These are phyloP conservation scores for Dioscorea alata DNA, from an alignment of 106 monocot genomes.

Conservation along the genomic window DNA sequence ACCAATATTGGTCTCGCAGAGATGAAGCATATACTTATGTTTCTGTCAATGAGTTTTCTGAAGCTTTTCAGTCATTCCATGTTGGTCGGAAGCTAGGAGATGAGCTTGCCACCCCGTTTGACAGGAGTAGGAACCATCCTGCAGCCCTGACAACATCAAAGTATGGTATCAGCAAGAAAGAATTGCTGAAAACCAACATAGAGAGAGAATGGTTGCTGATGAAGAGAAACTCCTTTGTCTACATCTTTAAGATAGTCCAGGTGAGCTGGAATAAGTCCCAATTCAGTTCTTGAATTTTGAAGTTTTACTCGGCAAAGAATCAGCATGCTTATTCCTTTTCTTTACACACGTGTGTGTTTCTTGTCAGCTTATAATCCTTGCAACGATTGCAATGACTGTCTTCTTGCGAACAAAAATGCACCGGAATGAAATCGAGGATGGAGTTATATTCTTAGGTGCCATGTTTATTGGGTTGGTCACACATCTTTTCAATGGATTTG, in stretches of 20 bases:
- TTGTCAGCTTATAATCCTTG: slow-evolving; percentile 17
- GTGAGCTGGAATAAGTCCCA: slow-evolving; percentile 10
- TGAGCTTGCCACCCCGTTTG: slow-evolving; percentile 25
- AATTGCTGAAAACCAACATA: slow-evolving; percentile 27
- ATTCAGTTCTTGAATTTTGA: neutral
- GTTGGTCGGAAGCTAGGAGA: slow-evolving; percentile 13
- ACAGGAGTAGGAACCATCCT: slow-evolving; percentile 22
- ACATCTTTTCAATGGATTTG: slow-evolving; percentile 44
- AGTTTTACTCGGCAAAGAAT: neutral
- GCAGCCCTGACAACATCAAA: slow-evolving; percentile 16
- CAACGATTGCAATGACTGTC: slow-evolving; percentile 24
- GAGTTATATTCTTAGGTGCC: slow-evolving; percentile 29
- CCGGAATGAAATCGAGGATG: slow-evolving; percentile 29
- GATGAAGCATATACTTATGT: slow-evolving; percentile 28
- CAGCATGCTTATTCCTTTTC: slow-evolving; percentile 1
- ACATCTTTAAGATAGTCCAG: slow-evolving; percentile 20
- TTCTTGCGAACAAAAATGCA: slow-evolving; percentile 39
- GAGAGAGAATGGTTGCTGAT: slow-evolving; percentile 33
- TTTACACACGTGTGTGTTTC: neutral
- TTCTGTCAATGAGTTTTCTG: slow-evolving; percentile 29
- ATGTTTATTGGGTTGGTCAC: slow-evolving; percentile 22
- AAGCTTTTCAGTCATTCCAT: slow-evolving; percentile 15
- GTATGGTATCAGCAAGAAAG: slow-evolving; percentile 25
- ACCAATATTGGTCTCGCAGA: slow-evolving; percentile 31
- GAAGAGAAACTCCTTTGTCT: slow-evolving; percentile 33